A percentile compares a stretch with the other conserved stretches of the same genome.
Evolutionary conservation across 345 rosid genomes (phyloP).

Genomic region (Draba incana): DNA sequence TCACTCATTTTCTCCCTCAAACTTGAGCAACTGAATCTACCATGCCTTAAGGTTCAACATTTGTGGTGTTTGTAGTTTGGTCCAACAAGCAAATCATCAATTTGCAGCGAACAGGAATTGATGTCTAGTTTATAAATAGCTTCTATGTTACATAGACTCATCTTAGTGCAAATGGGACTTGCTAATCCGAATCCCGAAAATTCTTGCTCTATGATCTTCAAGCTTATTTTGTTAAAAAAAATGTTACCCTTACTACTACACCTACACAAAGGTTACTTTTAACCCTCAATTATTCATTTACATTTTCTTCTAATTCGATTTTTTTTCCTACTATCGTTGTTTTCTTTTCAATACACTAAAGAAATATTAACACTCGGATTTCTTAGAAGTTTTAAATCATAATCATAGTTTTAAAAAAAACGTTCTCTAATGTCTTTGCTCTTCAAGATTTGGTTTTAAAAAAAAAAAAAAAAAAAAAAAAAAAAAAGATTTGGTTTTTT

Average conservation of each 20-base stretch:
- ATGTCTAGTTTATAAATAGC: not conserved
- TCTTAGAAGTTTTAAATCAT: no score
- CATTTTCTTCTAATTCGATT: not conserved
- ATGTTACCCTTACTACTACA: not conserved
- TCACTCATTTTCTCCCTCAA: constrained; percentile 81
- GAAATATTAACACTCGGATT: no score
- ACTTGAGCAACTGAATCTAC: constrained; percentile 12
- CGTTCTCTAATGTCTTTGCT: no score
- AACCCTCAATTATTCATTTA: not conserved
- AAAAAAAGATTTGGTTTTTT: no score
- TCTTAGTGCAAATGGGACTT: not conserved
- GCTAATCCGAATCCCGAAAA: not conserved
- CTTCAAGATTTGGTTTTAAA: not conserved
- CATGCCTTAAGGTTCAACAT: no score
- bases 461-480: no score
- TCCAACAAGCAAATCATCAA: no score
- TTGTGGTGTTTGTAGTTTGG: no score
- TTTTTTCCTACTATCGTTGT: no score
- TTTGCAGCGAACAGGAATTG: no score
- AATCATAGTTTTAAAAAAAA: no score
- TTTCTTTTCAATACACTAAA: no score
- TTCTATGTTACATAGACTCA: not conserved
- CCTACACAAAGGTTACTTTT: not conserved
- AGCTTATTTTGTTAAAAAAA: not conserved
- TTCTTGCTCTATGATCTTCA: not conserved